Evolutionary conservation across 1,284 basidiomycete genomes (phyloP).

Genomic region (Ganoderma multipileum): DNA sequence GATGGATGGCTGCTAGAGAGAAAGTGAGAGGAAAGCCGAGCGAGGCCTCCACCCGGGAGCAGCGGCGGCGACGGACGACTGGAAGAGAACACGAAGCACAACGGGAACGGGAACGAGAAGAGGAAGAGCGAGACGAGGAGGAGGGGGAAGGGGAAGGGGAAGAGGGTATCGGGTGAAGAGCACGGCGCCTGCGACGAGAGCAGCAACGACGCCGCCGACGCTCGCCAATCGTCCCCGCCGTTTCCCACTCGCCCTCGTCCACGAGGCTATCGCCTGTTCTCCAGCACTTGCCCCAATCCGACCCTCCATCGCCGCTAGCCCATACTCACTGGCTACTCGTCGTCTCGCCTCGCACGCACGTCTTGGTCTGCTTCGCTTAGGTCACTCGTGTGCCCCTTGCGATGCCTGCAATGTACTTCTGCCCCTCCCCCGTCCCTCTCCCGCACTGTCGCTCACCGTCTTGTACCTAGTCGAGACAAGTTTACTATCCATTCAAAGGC

Average conservation of each 20-base stretch:
- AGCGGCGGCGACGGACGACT: constrained; percentile 7
- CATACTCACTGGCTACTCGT: background rate
- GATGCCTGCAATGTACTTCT: constrained; percentile 34
- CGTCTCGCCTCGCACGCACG: background rate
- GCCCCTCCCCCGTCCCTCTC: background rate
- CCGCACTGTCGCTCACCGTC: constrained; percentile 3
- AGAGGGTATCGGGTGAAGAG: constrained; percentile 26
- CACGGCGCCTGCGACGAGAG: background rate
- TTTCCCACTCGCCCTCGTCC: constrained; percentile 4
- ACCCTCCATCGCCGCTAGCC: background rate
- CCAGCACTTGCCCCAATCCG: constrained; percentile 2
- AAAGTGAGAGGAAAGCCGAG: constrained; percentile 14
- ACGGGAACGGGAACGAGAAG: background rate
- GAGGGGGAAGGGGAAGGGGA: constrained; percentile 6
- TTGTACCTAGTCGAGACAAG: constrained; percentile 39
- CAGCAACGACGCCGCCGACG: background rate
- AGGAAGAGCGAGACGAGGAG: too few relatives aligned
- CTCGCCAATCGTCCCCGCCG: background rate
- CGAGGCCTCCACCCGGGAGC: constrained; percentile 17
- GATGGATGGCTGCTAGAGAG: constrained; percentile 9
- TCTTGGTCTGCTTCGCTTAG: background rate
- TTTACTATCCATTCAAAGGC: constrained; percentile 55
- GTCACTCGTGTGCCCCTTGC: background rate
- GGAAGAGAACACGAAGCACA: constrained; percentile 8
- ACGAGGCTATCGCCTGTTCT: constrained; percentile 11